Evolutionary conservation across 371 early-diverging fungal genomes (phyloP).

Genomic region (Chytridiales sp.): DNA sequence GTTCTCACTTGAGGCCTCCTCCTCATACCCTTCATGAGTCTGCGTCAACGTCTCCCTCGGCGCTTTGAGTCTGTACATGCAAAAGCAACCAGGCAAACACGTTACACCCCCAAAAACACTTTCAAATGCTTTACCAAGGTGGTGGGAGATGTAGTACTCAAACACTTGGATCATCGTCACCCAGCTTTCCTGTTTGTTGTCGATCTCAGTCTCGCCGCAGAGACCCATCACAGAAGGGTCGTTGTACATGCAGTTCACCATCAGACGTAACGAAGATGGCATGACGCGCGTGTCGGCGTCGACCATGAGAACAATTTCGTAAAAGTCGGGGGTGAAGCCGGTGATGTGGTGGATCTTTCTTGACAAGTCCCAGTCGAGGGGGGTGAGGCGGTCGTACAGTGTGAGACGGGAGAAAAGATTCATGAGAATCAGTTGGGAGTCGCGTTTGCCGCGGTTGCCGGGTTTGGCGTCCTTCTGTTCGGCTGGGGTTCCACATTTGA

Average conservation of each 20-base stretch:
- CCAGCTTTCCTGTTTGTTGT: slow-evolving; percentile 65
- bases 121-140: slow-evolving; percentile 92
- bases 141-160: slow-evolving; percentile 95
- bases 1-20: too few relatives aligned
- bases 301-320: slow-evolving; percentile 91
- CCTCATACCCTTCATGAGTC: too few relatives aligned
- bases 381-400: slow-evolving; percentile 90
- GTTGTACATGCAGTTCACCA: slow-evolving; percentile 77
- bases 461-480: slow-evolving; percentile 70
- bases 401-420: slow-evolving; percentile 71
- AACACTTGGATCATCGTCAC: slow-evolving; percentile 74
- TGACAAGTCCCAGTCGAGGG: slow-evolving; percentile 91
- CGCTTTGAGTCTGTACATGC: slow-evolving; percentile 66
- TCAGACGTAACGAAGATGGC: slow-evolving; percentile 74
- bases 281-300: slow-evolving; percentile 95
- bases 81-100: slow-evolving; percentile 96
- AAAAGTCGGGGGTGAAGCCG: slow-evolving; percentile 40
- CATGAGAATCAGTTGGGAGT: slow-evolving; percentile 98
- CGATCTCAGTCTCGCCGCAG: slow-evolving; percentile 68
- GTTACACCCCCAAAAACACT: slow-evolving; percentile 95
- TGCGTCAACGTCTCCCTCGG: slow-evolving; percentile 55
- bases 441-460: slow-evolving; percentile 98
- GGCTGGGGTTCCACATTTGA: slow-evolving; percentile 86
- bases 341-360: slow-evolving; percentile 70
- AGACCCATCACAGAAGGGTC: slow-evolving; percentile 69